Percentiles rank a stretch among this genome's conserved stretches.
phyloP scores from a whole-genome alignment of 208 protist species.

The Sergeia podlipaevii region DNA sequence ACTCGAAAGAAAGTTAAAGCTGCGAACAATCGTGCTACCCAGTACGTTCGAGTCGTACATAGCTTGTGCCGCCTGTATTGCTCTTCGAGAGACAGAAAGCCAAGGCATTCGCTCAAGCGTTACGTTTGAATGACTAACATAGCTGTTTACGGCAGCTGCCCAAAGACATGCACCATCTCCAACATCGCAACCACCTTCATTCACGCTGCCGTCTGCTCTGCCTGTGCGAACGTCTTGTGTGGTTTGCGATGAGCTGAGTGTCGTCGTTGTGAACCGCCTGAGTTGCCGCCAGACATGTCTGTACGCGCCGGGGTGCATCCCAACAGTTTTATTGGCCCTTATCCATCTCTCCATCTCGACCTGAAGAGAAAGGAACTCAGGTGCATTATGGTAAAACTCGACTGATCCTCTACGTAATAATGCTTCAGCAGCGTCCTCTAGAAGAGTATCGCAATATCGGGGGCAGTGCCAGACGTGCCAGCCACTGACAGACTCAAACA shows the following conservation, averaged over 20 bases:
- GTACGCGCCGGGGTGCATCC: conserved; percentile 25
- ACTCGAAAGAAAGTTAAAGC: conserved; percentile 12
- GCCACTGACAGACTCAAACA: too few relatives aligned
- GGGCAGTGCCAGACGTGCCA: too few relatives aligned
- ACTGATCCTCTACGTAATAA: too few relatives aligned
- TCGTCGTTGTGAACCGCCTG: too few relatives aligned
- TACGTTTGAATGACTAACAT: conserved; percentile 19
- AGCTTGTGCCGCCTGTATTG: conserved; percentile 14
- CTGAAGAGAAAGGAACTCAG: conserved; percentile 17
- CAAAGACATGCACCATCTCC: conserved; percentile 14
- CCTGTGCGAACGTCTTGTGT: too few relatives aligned
- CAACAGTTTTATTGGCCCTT: conserved; percentile 15
- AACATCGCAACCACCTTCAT: conserved; percentile 1
- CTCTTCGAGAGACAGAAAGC: conserved; percentile 21
- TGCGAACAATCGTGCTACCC: conserved; percentile 25
- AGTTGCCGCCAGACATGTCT: conserved; percentile 9
- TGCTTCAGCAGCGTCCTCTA: too few relatives aligned
- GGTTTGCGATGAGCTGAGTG: too few relatives aligned
- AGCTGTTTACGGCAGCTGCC: conserved; percentile 4
- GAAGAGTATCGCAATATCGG: too few relatives aligned
- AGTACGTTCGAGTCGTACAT: conserved; percentile 20
- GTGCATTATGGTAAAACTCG: too few relatives aligned
- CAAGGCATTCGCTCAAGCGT: conserved; percentile 22
- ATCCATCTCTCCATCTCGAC: conserved; percentile 23
- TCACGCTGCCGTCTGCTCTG: neutral